Evolutionary conservation across 345 rosid genomes (phyloP), one percentile per base, ranked within the genome.

Genomic region (Boechera retrofracta): DNA sequence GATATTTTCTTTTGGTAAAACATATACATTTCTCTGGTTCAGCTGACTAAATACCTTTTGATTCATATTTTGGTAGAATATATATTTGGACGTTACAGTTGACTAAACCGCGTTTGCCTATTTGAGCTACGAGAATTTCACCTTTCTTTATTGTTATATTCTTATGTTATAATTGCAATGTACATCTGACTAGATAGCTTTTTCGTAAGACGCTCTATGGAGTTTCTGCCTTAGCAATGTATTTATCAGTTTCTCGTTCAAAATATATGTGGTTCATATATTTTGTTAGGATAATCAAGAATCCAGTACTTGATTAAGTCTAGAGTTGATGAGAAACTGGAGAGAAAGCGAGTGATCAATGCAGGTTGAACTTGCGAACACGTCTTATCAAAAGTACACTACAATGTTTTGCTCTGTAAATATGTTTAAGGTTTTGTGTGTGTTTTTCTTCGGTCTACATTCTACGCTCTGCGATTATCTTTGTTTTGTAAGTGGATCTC

Each of bases 341-440:
- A 48, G 49, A 61, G 12, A 72, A 36, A 72, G 60, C 68, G 48
- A 61, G 32, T 62, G 51, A 73, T 49, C 62, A 52, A 16, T 62
- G 77, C 42, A 51, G 31, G 32, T 28, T 52, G 63, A 62, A 63
- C 24, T 63, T 77, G 44, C 48, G 33, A 67, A 57, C 48, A 48
- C n/a, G 33, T 66, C 21, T 2, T 4, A 45, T 67, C 18, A 44
- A 18, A 54, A 51, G 35, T 67, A 10, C 42, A 64, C 31, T 64
- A 49, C 60, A 24, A 26, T 33, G 57, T 56, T 64, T 55, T 76
- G 31, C 68, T 29, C 28, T 51, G 52, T 49, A 29, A 29, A 49
- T 49, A 51, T 1, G 24, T 44, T 48, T 35, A 41, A 64, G 28
- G 33, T 11, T 12, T 53, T 53, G 18, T 18, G 26, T 28, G 26